phyloP scores from a whole-genome alignment of 2,329 filamentous ascomycete genomes.

The Pyrenochaeta sp. region DNA sequence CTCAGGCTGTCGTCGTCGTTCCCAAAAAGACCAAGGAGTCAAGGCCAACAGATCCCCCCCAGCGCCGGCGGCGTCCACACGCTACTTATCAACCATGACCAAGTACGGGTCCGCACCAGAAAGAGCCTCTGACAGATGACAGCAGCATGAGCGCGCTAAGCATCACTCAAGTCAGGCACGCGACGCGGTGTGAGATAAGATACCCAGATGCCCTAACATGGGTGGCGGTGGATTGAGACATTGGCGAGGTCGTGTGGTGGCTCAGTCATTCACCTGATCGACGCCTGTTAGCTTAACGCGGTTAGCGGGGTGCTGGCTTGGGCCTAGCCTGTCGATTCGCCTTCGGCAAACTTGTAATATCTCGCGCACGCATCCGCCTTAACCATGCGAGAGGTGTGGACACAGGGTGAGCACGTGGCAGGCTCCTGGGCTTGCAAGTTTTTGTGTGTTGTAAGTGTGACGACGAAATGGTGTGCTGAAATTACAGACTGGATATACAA shows the following conservation, averaged over 20 bases:
- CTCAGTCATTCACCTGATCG: constrained; percentile 15
- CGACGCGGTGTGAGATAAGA: background rate
- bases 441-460: too few species aligned
- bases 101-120: background rate
- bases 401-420: too few species aligned
- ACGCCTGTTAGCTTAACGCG: background rate
- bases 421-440: too few species aligned
- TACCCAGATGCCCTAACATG: background rate
- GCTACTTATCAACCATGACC: background rate
- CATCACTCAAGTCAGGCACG: constrained; percentile 8
- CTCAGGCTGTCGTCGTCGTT: too few species aligned
- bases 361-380: background rate
- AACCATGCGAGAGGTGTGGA: background rate
- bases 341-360: constrained; percentile 10
- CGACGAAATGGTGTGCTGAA: too few species aligned
- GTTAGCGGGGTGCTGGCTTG: background rate
- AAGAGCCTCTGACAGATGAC: constrained; percentile 4
- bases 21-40: background rate
- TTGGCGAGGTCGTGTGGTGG: constrained; percentile 2
- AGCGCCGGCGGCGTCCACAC: background rate
- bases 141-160: constrained; percentile 7
- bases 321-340: background rate
- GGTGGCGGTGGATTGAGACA: constrained; percentile 2
- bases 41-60: background rate
- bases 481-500: too few species aligned